Evolutionary conservation across 257 asterid species (phyloP), one percentile per base, ranked within the genome.

Genomic region (Knoxia roxburghii): DNA sequence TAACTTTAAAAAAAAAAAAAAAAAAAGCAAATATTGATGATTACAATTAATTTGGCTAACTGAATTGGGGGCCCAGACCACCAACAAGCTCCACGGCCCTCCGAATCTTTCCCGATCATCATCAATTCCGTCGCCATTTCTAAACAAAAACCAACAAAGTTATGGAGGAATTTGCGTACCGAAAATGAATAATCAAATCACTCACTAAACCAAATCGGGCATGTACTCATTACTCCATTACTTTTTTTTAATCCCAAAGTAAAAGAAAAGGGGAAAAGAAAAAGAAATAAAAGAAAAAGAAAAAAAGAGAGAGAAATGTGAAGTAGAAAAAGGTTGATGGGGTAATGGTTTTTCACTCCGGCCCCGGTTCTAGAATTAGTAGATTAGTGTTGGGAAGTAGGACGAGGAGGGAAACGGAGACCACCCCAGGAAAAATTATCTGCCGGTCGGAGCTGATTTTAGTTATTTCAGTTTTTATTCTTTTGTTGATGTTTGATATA

Each of bases 401-500:
- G n/a, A n/a, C n/a, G n/a, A n/a, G n/a, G 13, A 43, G 49, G 1
- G 14, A 1, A 14, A 43, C 18, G 14, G 49, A 43, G 14, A 6
- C 62, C 62, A 29, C 11, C 40, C 62, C 26, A 14, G 2, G 14
- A 56, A 21, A 33, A 27, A 53, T n/a, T n/a, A n/a, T n/a, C n/a
- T n/a, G n/a, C 70, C 50, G 41, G 70, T 70, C 73, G 61, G 11
- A 67, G 53, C 72, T 69, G 62, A 72, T 9, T 37, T 9, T 37
- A 37, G 6, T 73, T 54, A 39, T 65, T 41, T 52, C 43, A 18
- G 13, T 61, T 46, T 51, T 64, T 10, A 12, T 68, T 40, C 32
- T 67, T 45, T 68, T 70, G 79, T 86, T 80, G 79, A 78, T 79
- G 81, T 78, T 74, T 70, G 85, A 72, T 55, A 70, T 81, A 83